phyloP scores from a whole-genome alignment of 352 stramenopile species.

The Phytopythium cucurbitacearum region DNA sequence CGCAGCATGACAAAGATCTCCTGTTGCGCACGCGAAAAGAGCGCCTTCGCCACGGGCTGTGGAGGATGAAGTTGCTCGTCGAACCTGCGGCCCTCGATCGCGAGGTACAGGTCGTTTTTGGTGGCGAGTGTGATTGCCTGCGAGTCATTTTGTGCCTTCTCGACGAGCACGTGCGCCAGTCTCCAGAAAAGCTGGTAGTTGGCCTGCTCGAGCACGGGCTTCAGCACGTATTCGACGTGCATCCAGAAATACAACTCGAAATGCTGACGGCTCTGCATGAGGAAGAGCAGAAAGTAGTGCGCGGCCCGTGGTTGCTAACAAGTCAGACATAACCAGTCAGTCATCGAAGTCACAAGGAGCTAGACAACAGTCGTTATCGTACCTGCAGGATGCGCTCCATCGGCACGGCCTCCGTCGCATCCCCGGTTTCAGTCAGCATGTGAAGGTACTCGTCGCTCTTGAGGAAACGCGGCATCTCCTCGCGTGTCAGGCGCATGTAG shows the following conservation, averaged over 20 bases:
- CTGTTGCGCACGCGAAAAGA: slow-evolving; percentile 68
- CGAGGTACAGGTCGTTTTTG: slow-evolving; percentile 61
- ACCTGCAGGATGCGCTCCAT: slow-evolving; percentile 77
- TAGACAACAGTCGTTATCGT: not conserved
- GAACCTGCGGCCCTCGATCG: slow-evolving; percentile 33
- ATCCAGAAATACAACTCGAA: slow-evolving; percentile 89
- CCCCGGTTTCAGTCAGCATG: slow-evolving; percentile 82
- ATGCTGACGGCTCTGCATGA: slow-evolving; percentile 86
- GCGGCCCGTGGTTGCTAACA: slow-evolving; percentile 60
- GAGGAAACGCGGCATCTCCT: slow-evolving; percentile 80
- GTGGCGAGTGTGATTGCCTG: slow-evolving; percentile 73
- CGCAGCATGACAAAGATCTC: slow-evolving; percentile 80
- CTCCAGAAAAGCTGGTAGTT: slow-evolving; percentile 65
- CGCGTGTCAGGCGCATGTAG: slow-evolving; percentile 75
- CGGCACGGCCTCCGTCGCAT: slow-evolving; percentile 65
- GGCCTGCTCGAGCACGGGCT: slow-evolving; percentile 46
- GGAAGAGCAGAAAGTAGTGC: slow-evolving; percentile 84
- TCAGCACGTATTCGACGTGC: slow-evolving; percentile 84
- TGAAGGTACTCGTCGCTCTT: slow-evolving; percentile 83
- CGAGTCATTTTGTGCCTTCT: slow-evolving; percentile 75
- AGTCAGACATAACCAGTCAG: slow-evolving; percentile 1
- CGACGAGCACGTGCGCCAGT: slow-evolving; percentile 51
- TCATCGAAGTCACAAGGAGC: not conserved
- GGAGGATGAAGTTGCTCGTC: slow-evolving; percentile 16
- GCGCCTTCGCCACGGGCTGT: slow-evolving; percentile 29